Conservation (phyloP, 23 red algal genomes). For the Porphyridium purpureum region DNA sequence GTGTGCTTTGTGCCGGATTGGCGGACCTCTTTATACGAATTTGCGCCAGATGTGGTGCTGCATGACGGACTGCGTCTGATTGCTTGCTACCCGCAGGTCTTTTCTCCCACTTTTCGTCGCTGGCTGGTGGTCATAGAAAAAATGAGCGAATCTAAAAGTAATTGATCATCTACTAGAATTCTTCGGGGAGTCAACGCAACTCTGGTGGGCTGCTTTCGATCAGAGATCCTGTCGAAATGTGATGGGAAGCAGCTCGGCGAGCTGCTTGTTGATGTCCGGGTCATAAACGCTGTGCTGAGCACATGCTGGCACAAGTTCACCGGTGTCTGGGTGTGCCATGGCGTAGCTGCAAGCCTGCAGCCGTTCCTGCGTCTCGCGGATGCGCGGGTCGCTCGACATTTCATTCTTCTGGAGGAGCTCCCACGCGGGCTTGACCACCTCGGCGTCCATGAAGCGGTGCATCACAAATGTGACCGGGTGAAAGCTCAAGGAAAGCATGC, state of each 20-base stretch:
- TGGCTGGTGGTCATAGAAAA: no score
- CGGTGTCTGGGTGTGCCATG: constrained; percentile 41
- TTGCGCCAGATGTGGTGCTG: no score
- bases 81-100: no score
- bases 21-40: no score
- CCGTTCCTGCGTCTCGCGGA: constrained; percentile 56
- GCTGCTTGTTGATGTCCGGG: constrained; percentile 22
- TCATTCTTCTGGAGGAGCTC: constrained; percentile 28
- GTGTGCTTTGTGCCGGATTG: no score
- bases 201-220: no score
- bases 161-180: no score
- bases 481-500: constrained; percentile 11
- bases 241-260: constrained; percentile 24
- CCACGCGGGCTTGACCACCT: constrained; percentile 47
- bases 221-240: no score
- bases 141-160: no score
- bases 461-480: constrained; percentile 48
- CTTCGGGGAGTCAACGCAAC: no score
- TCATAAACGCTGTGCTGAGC: constrained; percentile 59
- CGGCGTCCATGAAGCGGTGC: constrained; percentile 83
- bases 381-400: constrained; percentile 12
- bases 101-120: no score
- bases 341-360: constrained; percentile 44
- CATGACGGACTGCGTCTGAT: no score
- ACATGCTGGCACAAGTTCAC: constrained; percentile 42